Evolutionary conservation across 176 grass and related monocot species (phyloP), one percentile per base, ranked within the genome.

Genomic region (Aegilops speltoides): DNA sequence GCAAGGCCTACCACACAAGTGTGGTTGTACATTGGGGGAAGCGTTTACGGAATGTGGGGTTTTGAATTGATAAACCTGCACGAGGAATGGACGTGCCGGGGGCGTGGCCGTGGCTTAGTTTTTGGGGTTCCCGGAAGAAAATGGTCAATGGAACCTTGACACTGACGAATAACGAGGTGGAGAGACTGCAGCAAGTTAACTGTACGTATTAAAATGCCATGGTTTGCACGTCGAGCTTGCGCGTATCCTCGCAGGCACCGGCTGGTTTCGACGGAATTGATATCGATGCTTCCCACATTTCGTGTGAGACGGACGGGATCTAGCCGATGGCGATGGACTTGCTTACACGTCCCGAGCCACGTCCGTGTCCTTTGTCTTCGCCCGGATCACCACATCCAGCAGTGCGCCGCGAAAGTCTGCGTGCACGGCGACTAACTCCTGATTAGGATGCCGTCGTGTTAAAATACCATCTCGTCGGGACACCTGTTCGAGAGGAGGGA

Each of bases 351-450:
- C 65, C 10, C 56, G 12, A 36, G 26, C 28, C 50, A 54, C 50
- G 50, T 19, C n/a, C 10, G 15, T 28, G 19, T 38, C 65, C 34
- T 28, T 28, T n/a, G 46, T 60, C 15, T 12, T 57, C 10, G 32
- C 50, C 32, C n/a, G 32, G 34, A 22, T 20, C 22, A 6, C 36
- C 36, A 8, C 36, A 7, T 37, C 36, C 6, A 1, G 32, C 22
- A 60, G 46, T 15, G 46, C 31, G 63, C 59, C 20, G 54, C 60
- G 20, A 3, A 77, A 82, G 71, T 86, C 88, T 82, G 48, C 83
- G 40, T 80, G 79, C 11, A 67, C 82, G 32, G 77, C 69, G 12
- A 25, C 46, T 40, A 32, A 74, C 32, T 17, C 17, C 19, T 15
- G 78, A 66, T 16, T 57, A 50, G 10, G 45, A 46, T 10, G 48